These are phyloP conservation scores for Thalia dealbata DNA, from an alignment of 176 grass and related monocot species.

Conservation along the genomic window DNA sequence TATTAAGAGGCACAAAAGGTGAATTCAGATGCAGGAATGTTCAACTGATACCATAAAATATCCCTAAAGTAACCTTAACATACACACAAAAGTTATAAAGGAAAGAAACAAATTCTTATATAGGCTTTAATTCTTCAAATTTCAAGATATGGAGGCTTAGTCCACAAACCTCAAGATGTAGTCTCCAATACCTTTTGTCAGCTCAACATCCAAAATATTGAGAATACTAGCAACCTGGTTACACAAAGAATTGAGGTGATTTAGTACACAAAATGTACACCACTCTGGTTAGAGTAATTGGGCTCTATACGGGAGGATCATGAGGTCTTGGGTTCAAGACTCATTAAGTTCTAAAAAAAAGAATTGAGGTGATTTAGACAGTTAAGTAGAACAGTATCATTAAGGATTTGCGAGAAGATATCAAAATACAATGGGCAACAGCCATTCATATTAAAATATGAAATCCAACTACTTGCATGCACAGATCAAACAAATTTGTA, in stretches of 20 bases:
- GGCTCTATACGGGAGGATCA: too few relatives aligned
- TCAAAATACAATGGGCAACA: too few relatives aligned
- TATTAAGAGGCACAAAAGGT: not conserved
- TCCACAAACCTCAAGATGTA: constrained; percentile 63
- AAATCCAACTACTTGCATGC: not conserved
- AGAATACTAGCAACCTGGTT: constrained; percentile 81
- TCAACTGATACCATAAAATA: not conserved
- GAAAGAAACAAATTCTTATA: not conserved
- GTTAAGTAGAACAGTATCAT: constrained; percentile 21
- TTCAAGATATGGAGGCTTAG: not conserved
- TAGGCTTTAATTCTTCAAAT: not conserved
- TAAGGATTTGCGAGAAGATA: not conserved
- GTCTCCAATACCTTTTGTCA: constrained; percentile 56
- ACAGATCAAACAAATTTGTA: not conserved
- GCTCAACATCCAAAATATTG: constrained; percentile 68
- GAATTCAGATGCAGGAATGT: not conserved
- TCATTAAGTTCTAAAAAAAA: too few relatives aligned
- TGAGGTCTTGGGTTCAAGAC: too few relatives aligned
- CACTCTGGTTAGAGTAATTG: too few relatives aligned
- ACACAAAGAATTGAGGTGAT: constrained; percentile 8
- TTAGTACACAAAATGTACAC: too few relatives aligned
- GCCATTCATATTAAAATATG: too few relatives aligned
- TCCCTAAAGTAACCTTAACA: not conserved
- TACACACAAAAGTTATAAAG: not conserved
- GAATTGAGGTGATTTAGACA: constrained; percentile 9